These are phyloP conservation scores for Ettlia oleoabundans DNA, from an alignment of 139 green algal genomes.

Conservation along the genomic window DNA sequence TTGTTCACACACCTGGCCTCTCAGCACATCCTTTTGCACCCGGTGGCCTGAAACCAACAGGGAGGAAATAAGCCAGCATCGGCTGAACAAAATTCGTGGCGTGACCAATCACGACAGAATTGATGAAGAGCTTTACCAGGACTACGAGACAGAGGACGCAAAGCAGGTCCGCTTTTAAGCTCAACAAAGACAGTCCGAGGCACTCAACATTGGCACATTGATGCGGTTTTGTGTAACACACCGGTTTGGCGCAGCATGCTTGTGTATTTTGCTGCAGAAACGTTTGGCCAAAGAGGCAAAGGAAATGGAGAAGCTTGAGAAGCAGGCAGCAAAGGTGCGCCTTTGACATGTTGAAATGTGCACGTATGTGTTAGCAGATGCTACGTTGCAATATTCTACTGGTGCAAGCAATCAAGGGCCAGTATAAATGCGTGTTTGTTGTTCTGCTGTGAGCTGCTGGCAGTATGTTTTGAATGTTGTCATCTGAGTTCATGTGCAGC, in stretches of 20 bases:
- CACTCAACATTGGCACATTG: background rate
- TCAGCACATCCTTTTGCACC: background rate
- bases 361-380: too few species aligned
- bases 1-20: background rate
- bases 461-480: too few species aligned
- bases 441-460: too few species aligned
- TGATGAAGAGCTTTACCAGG: slow-evolving; percentile 92
- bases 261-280: slow-evolving; percentile 62
- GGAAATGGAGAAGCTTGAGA: slow-evolving; percentile 80
- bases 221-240: background rate
- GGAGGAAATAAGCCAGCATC: slow-evolving; percentile 80
- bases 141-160: slow-evolving; percentile 87
- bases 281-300: slow-evolving; percentile 83
- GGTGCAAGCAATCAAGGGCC: too few species aligned
- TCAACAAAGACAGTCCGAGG: background rate
- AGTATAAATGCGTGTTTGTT: too few species aligned
- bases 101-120: slow-evolving; percentile 80
- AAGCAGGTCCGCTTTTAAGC: slow-evolving; percentile 56
- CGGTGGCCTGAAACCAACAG: slow-evolving; percentile 38
- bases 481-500: slow-evolving; percentile 53
- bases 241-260: background rate
- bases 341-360: too few species aligned
- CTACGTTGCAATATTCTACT: too few species aligned
- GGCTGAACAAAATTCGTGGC: slow-evolving; percentile 83
- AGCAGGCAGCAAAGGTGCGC: slow-evolving; percentile 70